Conservation (phyloP, 768 basidiomycete genomes). For the Boletus fagicola region DNA sequence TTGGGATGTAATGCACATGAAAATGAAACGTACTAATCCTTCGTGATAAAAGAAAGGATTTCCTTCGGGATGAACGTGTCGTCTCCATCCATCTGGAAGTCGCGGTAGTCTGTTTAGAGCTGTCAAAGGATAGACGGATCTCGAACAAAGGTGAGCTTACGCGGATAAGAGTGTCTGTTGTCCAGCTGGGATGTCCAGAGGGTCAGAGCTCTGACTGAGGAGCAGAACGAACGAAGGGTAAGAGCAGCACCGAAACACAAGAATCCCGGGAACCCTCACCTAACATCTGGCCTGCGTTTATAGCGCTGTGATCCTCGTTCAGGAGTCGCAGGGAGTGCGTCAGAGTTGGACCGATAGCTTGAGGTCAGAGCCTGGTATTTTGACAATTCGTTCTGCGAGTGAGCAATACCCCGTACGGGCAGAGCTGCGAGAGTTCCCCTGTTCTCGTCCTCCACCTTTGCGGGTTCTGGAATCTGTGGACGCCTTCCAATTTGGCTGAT, state of each 20-base stretch:
- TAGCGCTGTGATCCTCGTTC: conserved; percentile 16
- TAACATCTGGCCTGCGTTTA: background rate
- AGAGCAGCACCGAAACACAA: background rate
- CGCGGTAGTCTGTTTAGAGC: background rate
- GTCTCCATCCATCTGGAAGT: conserved; percentile 5
- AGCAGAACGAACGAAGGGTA: background rate
- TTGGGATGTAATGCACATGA: background rate
- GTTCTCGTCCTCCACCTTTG: background rate
- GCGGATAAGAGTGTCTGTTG: conserved; percentile 5
- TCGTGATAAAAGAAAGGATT: conserved; percentile 13
- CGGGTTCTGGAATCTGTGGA: background rate
- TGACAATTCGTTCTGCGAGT: background rate
- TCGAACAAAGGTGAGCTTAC: background rate
- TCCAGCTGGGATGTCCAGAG: conserved; percentile 6
- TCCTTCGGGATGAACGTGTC: conserved; percentile 18
- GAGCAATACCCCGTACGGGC: background rate
- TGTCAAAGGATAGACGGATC: background rate
- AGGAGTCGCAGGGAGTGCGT: conserved; percentile 1
- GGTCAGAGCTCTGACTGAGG: background rate
- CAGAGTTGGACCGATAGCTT: background rate
- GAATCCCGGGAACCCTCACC: background rate
- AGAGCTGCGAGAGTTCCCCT: conserved; percentile 3
- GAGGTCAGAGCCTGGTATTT: background rate
- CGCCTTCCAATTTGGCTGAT: background rate
- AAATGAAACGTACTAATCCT: conserved; percentile 7